Base-by-base conservation (phyloP, 1,139 yeast genomes). In the Chernovozyma aurita region DNA sequence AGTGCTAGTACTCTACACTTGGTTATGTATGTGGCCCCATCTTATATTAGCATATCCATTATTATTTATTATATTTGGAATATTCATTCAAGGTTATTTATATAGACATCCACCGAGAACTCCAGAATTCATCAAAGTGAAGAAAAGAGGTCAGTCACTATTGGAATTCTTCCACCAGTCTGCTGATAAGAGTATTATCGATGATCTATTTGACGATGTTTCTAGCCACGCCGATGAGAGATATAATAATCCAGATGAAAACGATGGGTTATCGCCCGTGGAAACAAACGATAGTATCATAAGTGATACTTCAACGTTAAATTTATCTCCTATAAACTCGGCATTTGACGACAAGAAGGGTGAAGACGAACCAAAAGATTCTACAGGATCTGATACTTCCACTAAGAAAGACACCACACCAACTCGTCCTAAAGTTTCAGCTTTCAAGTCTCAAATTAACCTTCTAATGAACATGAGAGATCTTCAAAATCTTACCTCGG, bases 41-140 rank as follows among this genome's bases (percentile, higher is more conserved):
- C 59, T 85, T 35, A 64, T 86, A 6, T 57, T 82, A 27, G 72
- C 80, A 1, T 63, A 80, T 30, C 96, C 97, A 0, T 51, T 85
- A 27, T 43, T 81, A 1, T 71, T 66, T 35, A 40, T 85, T 4
- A 53, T 83, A 27, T 65, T 73, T 42, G 81, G 80, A 0, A 62
- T 83, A 2, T 67, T 87, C 62, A 64, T 83, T 1, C 92, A 95
- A 0, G 87, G 85, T 1, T 88, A 80, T 50, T 63, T 77, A 16
- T 66, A 73, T 36, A 67, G 87, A 37, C 95, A 87, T 53, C 95
- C 90, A 0, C 63, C 77, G 47, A 59, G 66, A 21, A 60, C 63
- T 11, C 68, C 72, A 0, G 64, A 65, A 20, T 47, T 68, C 22
- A 61, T 76, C 15, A 46, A 61, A 2, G 70, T 73, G 15, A 66